Evolutionary conservation across 495 filamentous ascomycete species (phyloP), one percentile per base, ranked within the genome.

Genomic region (Hyphodiscus hymeniophilus): DNA sequence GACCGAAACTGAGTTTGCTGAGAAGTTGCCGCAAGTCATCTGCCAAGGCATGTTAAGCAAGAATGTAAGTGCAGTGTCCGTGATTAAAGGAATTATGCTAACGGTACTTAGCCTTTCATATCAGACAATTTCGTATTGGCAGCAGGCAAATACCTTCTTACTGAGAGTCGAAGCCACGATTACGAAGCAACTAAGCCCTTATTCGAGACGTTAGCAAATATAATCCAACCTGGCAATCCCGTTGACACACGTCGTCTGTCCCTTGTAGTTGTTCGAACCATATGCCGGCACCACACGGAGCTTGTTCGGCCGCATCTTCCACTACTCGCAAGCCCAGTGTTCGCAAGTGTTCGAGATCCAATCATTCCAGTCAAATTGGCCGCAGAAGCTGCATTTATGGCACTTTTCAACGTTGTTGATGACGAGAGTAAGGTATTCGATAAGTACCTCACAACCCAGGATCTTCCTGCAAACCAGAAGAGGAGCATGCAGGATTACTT

Each of bases 331-430:
- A 83, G 85, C 12, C 82, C 88, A 2, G 78, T 96, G 33, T 98
- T 98, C 59, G 82, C 87, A 23, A 83, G 82, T 38, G 92, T 98
- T 16, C 83, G 92, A 26, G 92, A 97, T 61, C 73, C 83, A 33
- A 78, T 97, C n/a, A 97, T 98, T 42, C 94, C 94, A 4, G 82
- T 98, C 54, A 98, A 98, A 64, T 73, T 98, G 22, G 84, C 94
- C 3, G 89, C 92, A 11, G 92, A 98, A 66, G 91, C 90, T 2
- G 89, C 89, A 2, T 96, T 97, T 63, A 73, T 97, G 24, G 79
- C 87, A n/a, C 66, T 97, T n/a, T 97, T 98, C 68, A 77, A 78
- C 2, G 89, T 97, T 1, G 88, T 89, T 1, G 87, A 95, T 22
- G 78, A 82, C 46, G 92, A 96, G 54, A 72, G 71, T 32, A 82